Evolutionary conservation across 2,329 filamentous ascomycete genomes (phyloP).

Genomic region (Epichloe brachyelytri): DNA sequence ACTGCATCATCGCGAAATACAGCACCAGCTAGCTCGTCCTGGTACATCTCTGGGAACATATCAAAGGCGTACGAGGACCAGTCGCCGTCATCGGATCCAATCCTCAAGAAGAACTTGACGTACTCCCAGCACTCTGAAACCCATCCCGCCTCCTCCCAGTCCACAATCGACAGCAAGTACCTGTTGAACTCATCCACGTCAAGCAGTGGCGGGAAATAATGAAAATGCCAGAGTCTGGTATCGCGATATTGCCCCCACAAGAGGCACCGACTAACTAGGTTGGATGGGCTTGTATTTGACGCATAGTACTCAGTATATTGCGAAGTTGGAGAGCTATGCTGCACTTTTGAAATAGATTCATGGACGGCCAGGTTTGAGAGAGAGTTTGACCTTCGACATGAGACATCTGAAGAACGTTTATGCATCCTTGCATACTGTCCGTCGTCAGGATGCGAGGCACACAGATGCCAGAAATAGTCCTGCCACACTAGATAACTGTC

Average conservation of each 20-base stretch:
- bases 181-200: slow-evolving; percentile 1
- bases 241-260: background rate
- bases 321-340: background rate
- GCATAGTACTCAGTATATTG: background rate
- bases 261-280: background rate
- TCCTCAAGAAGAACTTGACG: slow-evolving; percentile 2
- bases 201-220: background rate
- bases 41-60: background rate
- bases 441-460: slow-evolving; percentile 1
- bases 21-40: background rate
- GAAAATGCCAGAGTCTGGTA: background rate
- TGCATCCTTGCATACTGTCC: background rate
- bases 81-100: background rate
- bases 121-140: slow-evolving; percentile 4
- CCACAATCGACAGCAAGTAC: slow-evolving; percentile 1
- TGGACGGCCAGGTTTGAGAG: background rate
- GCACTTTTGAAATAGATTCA: background rate
- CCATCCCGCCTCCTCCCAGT: slow-evolving; percentile 2
- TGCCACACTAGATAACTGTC: background rate
- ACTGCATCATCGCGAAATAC: background rate
- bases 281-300: background rate
- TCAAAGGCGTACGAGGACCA: background rate
- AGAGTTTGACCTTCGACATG: background rate
- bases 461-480: background rate
- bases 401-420: background rate